These are phyloP conservation scores for Firmiana major DNA, from an alignment of 345 rosid genomes.

Conservation along the genomic window DNA sequence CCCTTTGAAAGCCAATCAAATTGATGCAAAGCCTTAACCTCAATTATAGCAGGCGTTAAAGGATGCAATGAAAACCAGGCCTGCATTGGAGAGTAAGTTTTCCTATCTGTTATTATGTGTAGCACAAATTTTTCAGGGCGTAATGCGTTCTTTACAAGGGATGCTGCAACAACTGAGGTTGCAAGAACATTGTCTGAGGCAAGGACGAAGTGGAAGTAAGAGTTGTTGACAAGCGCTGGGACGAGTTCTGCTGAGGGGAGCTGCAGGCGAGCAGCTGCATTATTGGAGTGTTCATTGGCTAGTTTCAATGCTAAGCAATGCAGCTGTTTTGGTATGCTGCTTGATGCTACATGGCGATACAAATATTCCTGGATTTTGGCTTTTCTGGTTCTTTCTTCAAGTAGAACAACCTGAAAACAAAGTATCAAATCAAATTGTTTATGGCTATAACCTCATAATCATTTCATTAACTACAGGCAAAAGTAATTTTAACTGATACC, in stretches of 20 bases:
- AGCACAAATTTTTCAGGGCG: conserved; percentile 65
- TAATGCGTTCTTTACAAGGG: conserved; percentile 64
- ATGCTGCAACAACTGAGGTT: conserved; percentile 77
- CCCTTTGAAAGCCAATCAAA: conserved; percentile 96
- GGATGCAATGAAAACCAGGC: conserved; percentile 98
- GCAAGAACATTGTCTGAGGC: conserved; percentile 97
- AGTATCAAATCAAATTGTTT: neutral
- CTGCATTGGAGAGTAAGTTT: conserved; percentile 95
- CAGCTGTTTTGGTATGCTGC: conserved; percentile 94
- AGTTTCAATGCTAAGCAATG: conserved; percentile 78
- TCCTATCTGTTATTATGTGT: conserved; percentile 88
- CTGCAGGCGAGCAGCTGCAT: conserved; percentile 94
- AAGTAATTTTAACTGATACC: conserved; percentile 33
- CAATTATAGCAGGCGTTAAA: conserved; percentile 71
- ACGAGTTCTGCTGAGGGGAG: conserved; percentile 79
- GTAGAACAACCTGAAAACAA: conserved; percentile 53
- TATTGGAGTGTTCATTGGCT: conserved; percentile 84
- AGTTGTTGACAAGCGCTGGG: conserved; percentile 76
- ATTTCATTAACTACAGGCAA: neutral
- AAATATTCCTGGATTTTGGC: conserved; percentile 92
- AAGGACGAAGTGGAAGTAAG: conserved; percentile 75
- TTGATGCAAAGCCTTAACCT: conserved; percentile 95
- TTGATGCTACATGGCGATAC: conserved; percentile 89
- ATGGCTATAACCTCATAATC: neutral
- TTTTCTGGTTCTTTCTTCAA: conserved; percentile 87